These are phyloP conservation scores for Saitozyma podzolica DNA, from an alignment of 768 basidiomycete species.

Conservation along the genomic window DNA sequence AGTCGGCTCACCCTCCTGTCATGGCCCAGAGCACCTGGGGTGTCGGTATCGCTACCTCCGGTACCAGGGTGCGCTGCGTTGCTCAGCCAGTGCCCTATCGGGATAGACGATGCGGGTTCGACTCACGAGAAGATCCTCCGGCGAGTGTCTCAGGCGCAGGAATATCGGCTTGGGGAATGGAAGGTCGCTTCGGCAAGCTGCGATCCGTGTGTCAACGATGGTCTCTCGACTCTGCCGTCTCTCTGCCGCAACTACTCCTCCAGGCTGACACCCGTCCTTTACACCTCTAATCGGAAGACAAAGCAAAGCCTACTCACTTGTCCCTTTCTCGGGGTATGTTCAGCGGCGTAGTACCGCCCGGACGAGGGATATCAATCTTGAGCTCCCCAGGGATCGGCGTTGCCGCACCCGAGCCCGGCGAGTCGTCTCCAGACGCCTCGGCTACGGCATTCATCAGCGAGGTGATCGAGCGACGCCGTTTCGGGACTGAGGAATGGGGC, in stretches of 20 bases:
- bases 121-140: constrained; percentile 21
- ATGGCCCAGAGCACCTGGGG: constrained; percentile 37
- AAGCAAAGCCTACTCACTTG: constrained; percentile 28
- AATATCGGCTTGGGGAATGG: constrained; percentile 22
- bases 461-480: no score
- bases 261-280: background rate
- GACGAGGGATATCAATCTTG: constrained; percentile 48
- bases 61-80: constrained; percentile 27
- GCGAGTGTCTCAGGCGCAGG: constrained; percentile 21
- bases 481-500: no score
- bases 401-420: constrained; percentile 23
- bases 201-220: background rate
- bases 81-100: background rate
- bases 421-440: constrained; percentile 9
- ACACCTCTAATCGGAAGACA: background rate
- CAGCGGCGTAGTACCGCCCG: constrained; percentile 6
- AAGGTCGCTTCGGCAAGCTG: constrained; percentile 47
- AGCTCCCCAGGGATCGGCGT: constrained; percentile 28
- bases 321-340: constrained; percentile 41
- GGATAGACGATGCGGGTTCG: background rate
- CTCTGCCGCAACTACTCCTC: background rate
- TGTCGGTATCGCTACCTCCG: constrained; percentile 41
- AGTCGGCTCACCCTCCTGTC: constrained; percentile 25
- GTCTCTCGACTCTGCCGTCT: background rate
- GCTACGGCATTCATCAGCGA: constrained; percentile 1